phyloP scores from a whole-genome alignment of 2,329 filamentous ascomycete genomes.

The Pyrenophora seminiperda region DNA sequence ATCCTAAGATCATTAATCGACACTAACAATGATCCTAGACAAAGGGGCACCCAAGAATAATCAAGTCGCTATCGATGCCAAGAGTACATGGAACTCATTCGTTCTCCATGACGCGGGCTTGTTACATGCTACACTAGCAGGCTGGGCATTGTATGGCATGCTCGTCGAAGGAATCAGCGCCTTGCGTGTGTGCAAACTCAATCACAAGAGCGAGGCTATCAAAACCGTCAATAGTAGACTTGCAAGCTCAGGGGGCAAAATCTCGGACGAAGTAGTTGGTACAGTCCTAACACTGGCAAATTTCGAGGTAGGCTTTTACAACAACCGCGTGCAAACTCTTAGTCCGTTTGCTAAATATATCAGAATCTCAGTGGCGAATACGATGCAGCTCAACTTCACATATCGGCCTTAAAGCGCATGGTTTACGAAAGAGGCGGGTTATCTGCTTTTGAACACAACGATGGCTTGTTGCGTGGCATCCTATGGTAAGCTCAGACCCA shows the following conservation, averaged over 20 bases:
- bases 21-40: constrained; percentile 14
- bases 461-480: constrained; percentile 31
- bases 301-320: constrained; percentile 26
- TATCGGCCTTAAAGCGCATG: constrained; percentile 30
- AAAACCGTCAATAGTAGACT: constrained; percentile 32
- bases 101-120: constrained; percentile 30
- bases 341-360: background rate
- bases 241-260: constrained; percentile 8
- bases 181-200: constrained; percentile 23
- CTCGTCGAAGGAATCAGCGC: constrained; percentile 18
- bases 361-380: constrained; percentile 35
- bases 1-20: background rate
- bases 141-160: constrained; percentile 35
- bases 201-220: constrained; percentile 35
- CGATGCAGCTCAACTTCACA: constrained; percentile 24
- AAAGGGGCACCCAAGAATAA: constrained; percentile 22
- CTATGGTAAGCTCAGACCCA: constrained; percentile 22
- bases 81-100: constrained; percentile 31
- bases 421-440: constrained; percentile 30
- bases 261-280: constrained; percentile 33
- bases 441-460: constrained; percentile 30
- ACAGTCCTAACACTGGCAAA: constrained; percentile 32
- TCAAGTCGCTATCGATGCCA: constrained; percentile 28
- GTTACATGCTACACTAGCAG: constrained; percentile 35
- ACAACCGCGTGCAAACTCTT: background rate